Base-by-base conservation (phyloP, 306 rosid genomes). In the Quercus parvula region DNA sequence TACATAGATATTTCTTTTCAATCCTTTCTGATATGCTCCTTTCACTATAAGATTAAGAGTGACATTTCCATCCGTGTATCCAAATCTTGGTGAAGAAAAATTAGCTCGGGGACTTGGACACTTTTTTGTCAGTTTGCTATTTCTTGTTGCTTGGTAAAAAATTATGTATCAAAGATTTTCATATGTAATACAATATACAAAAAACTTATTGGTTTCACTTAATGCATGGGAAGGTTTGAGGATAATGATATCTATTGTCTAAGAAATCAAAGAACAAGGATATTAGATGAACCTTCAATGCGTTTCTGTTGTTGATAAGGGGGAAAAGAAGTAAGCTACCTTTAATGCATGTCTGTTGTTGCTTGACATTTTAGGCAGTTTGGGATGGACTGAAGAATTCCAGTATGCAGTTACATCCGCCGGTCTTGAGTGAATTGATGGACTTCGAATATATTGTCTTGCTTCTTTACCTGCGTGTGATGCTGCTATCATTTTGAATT, bases 401-500 rank as follows among this genome's bases (percentile, higher is more conserved):
- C 56, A 55, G 75, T 62, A 69, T 63, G 77, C 84, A 51, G 38
- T 19, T 78, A 3, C 58, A 15, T 57, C 19, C 70, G 52, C 71
- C 52, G 84, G 15, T 70, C 78, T 41, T 75, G 51, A 30, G 30
- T 71, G 76, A 15, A 79, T 41, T 10, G 49, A 13, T 13, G 78
- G 79, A 67, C 66, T 79, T 77, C 63, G 70, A 74, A 18, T 5
- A 28, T 52, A 71, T 78, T 54, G 44, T 61, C 56, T 56, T 82
- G 79, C 76, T 73, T 75, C 81, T 83, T 72, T 61, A 41, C 69
- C 91, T 90, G 84, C 75, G 77, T 79, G 77, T 71, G 4, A 38
- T 77, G 71, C 2, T 14, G 31, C 41, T 74, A 28, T 2, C n/a
- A 35, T 22, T 58, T 25, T 83, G n/a, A 70, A 14, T 33, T 33